Evolutionary conservation across 73 alveolate species (phyloP).

Genomic region (Paramecium bursaria): DNA sequence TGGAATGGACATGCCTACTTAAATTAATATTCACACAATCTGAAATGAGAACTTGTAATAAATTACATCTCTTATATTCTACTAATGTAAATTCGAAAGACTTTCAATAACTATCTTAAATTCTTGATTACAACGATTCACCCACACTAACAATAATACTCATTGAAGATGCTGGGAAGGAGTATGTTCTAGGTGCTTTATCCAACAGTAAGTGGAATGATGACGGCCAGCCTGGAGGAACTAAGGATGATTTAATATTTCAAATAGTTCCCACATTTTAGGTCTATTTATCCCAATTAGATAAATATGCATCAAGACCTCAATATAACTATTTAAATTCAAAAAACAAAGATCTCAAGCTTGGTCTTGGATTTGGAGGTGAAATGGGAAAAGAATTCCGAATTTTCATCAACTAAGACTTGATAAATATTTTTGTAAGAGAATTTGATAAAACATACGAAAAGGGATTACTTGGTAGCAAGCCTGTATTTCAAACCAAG

Average conservation of each 20-base stretch:
- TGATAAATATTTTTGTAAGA: not conserved
- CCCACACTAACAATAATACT: not conserved
- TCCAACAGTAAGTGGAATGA: conserved; percentile 35
- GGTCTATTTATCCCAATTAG: conserved; percentile 2
- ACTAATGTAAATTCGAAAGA: conserved; percentile 38
- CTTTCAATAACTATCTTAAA: conserved; percentile 8
- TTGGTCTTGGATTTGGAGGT: conserved; percentile 56
- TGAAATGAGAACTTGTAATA: conserved; percentile 25
- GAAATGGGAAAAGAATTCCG: conserved; percentile 46
- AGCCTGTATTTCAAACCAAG: not conserved
- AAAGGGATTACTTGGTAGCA: not conserved
- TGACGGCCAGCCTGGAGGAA: conserved; percentile 49
- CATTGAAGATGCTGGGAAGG: conserved; percentile 2
- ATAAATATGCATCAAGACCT: conserved; percentile 37
- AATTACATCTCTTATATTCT: conserved; percentile 10
- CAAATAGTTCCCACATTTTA: conserved; percentile 6
- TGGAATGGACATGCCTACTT: conserved; percentile 33
- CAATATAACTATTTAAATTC: conserved; percentile 32
- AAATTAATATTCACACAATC: not conserved
- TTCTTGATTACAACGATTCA: not conserved
- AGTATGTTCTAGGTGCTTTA: conserved; percentile 2
- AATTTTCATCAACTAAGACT: not conserved
- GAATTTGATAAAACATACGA: conserved; percentile 41
- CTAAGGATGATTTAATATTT: conserved; percentile 40
- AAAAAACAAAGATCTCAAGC: conserved; percentile 1